Percentiles rank a stretch among this genome's conserved stretches.
Evolutionary conservation across 129 eudicot genomes (phyloP).

Genomic region (sunflower (Helianthus annuus)): HanXRQr2.0-SUNRISE NC_035435.2:171697132-171697631

Average conservation of each 20-base stretch:
- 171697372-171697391: constrained; percentile 79
- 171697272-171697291: constrained; percentile 71
- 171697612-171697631: constrained; percentile 64
- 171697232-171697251: constrained; percentile 15
- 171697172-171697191: constrained; percentile 12
- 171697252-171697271: constrained; percentile 36
- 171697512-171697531: constrained; percentile 67
- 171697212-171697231: constrained; percentile 10
- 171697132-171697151: constrained; percentile 19
- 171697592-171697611: constrained; percentile 81
- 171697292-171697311: constrained; percentile 87
- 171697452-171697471: constrained; percentile 78
- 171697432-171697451: constrained; percentile 59
- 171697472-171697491: constrained; percentile 94
- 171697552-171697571: constrained; percentile 61
- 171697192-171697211: neutral
- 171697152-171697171: constrained; percentile 14
- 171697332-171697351: constrained; percentile 61
- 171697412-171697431: constrained; percentile 75
- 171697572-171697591: constrained; percentile 61
- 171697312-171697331: constrained; percentile 48
- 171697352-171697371: constrained; percentile 62
- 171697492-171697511: constrained; percentile 69
- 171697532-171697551: constrained; percentile 76
- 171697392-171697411: constrained; percentile 82